Conservation (phyloP, 2,329 filamentous ascomycete species). For the Alternaria solani region DNA sequence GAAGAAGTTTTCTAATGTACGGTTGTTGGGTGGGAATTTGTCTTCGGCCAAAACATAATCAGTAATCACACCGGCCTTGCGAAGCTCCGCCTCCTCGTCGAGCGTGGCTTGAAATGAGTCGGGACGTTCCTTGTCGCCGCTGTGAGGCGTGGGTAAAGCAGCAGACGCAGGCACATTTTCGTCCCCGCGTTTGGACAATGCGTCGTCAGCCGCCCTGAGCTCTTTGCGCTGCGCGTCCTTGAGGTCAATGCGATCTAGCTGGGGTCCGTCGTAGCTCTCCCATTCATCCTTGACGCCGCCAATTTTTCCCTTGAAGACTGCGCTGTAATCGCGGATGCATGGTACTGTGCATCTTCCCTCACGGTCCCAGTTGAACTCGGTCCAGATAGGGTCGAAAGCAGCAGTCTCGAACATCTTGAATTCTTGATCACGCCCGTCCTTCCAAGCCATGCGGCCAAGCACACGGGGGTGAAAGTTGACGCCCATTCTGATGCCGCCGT, state of each 20-base stretch:
- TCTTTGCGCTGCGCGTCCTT: constrained; percentile 39
- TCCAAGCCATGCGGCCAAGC: constrained; percentile 65
- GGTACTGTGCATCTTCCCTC: constrained; percentile 63
- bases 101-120: constrained; percentile 53
- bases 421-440: constrained; percentile 62
- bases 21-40: constrained; percentile 64
- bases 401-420: constrained; percentile 66
- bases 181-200: constrained; percentile 26
- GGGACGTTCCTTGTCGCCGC: constrained; percentile 36
- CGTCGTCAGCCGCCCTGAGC: constrained; percentile 21
- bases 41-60: constrained; percentile 61
- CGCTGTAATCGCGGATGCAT: constrained; percentile 62
- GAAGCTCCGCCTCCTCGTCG: constrained; percentile 52
- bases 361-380: constrained; percentile 63
- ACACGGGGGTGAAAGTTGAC: constrained; percentile 66
- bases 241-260: constrained; percentile 49
- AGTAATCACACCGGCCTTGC: constrained; percentile 52
- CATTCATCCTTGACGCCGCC: constrained; percentile 61
- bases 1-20: constrained; percentile 65
- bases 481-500: constrained; percentile 65
- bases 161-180: constrained; percentile 41
- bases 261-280: constrained; percentile 60
- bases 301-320: constrained; percentile 60
- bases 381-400: constrained; percentile 66
- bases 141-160: constrained; percentile 33